Conservation (phyloP, 306 rosid species). For the Vachellia collinsii region DNA sequence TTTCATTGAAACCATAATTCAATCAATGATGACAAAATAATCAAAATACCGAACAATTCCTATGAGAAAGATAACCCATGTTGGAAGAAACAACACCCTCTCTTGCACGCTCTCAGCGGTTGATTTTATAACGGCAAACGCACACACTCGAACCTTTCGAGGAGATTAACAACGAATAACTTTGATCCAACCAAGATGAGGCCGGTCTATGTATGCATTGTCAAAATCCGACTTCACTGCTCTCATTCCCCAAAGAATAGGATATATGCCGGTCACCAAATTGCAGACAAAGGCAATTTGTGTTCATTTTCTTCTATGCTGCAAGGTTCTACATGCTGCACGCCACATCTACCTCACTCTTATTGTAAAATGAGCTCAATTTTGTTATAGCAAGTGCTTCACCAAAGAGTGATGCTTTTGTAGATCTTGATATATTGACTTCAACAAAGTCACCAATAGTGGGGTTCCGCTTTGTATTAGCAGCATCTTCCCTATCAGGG, state of each 20-base stretch:
- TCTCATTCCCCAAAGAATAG: slow-evolving; percentile 2
- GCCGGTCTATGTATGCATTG: slow-evolving; percentile 2
- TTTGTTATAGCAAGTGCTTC: slow-evolving; percentile 78
- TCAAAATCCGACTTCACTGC: slow-evolving; percentile 23
- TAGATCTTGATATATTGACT: slow-evolving; percentile 74
- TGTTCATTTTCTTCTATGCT: slow-evolving; percentile 18
- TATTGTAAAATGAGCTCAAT: slow-evolving; percentile 65
- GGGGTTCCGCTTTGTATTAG: slow-evolving; percentile 57
- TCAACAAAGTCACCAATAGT: slow-evolving; percentile 89
- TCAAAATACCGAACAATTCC: neutral
- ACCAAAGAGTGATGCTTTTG: slow-evolving; percentile 85
- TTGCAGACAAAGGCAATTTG: slow-evolving; percentile 20
- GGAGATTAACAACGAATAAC: slow-evolving; percentile 18
- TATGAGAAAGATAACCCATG: neutral
- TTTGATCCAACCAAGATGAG: slow-evolving; percentile 27
- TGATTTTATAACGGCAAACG: slow-evolving; percentile 10
- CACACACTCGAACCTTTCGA: slow-evolving; percentile 29
- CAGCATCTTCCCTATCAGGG: slow-evolving; percentile 57
- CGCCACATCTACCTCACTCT: slow-evolving; percentile 58
- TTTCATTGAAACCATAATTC: neutral
- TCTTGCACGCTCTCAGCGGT: slow-evolving; percentile 2
- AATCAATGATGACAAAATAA: neutral
- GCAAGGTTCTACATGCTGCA: slow-evolving; percentile 48
- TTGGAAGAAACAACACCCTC: slow-evolving; percentile 6
- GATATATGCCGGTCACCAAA: neutral